Conservation (phyloP, 2,329 filamentous ascomycete genomes). For the Cladorrhinum sp. region DNA sequence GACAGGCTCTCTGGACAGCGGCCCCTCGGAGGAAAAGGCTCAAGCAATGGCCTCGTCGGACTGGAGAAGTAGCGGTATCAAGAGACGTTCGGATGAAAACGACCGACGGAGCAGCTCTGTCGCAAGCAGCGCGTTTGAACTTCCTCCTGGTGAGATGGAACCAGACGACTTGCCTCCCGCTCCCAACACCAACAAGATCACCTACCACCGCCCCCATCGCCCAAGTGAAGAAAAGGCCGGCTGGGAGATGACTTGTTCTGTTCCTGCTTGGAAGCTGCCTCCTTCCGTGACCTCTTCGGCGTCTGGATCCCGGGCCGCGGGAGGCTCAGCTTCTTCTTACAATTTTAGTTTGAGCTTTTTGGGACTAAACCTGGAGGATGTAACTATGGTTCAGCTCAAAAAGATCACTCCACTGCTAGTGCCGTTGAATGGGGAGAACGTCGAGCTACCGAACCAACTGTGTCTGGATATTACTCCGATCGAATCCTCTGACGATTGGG, state of each 20-base stretch:
- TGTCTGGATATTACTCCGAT: constrained; percentile 21
- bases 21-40: constrained; percentile 12
- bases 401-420: constrained; percentile 20
- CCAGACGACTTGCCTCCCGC: constrained; percentile 1
- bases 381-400: constrained; percentile 17
- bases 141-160: constrained; percentile 1
- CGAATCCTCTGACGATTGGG: background rate
- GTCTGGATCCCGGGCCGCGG: background rate
- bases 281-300: constrained; percentile 3
- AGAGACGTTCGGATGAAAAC: background rate
- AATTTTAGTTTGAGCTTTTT: background rate
- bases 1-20: constrained; percentile 11
- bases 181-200: background rate
- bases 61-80: constrained; percentile 23
- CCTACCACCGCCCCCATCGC: constrained; percentile 14
- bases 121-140: constrained; percentile 5
- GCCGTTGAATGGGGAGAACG: constrained; percentile 21
- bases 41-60: constrained; percentile 22
- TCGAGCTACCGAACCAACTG: constrained; percentile 22
- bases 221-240: constrained; percentile 10
- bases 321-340: background rate
- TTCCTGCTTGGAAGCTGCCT: constrained; percentile 11
- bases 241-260: constrained; percentile 23
- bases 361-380: constrained; percentile 1
- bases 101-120: background rate